Base-by-base conservation (phyloP, 192 early-diverging fungal species). In the Lunasporangiospora selenospora region DNA sequence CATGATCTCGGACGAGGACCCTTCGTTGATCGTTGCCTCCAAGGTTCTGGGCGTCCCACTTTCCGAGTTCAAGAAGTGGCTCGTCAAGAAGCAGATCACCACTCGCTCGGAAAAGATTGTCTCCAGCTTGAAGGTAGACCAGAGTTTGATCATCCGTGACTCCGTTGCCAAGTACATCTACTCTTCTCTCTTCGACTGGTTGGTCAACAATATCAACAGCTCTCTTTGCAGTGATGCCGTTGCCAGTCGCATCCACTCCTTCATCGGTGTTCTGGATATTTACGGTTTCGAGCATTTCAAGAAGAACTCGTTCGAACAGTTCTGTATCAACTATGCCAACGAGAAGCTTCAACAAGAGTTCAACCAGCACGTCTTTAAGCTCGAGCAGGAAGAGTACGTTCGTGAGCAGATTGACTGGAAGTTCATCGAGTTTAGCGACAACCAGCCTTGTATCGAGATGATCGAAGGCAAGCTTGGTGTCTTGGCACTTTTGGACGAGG, bases 221-320 rank as follows among this genome's bases (percentile, higher is more conserved):
- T 90, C 92, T 75, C 83, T 99, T 41, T 86, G 87, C 26, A 82
- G 79, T 39, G 81, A 82, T 26, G 79, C 78, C 11, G 76, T 80
- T 8, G 34, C 75, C 4, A 78, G 77, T 33, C 48, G 62, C 30
- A 65, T 73, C 45, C 59, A 65, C 43, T 75, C 67, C 18, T 98
- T 99, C 65, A 99, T 99, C 71, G 97, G 97, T 82, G 97, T 99
- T 2, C 82, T 99, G 53, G 97, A 99, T 87, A 99, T 99, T 64
- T 99, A 98, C 67, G 97, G 94, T 41, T 99, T 99, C 75, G 97
- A 99, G 77, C 95, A 98, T 69, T 99, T 99, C 77, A 91, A 94
- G 80, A 97, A 95, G 82, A 99, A 99, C 83, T 98, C 95, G 21
- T 99, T 99, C 61, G 97, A 99, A 81, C 97, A 99, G 84, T 98